phyloP scores from a whole-genome alignment of 352 stramenopile genomes.

The Thalassiosira oceanica region DNA sequence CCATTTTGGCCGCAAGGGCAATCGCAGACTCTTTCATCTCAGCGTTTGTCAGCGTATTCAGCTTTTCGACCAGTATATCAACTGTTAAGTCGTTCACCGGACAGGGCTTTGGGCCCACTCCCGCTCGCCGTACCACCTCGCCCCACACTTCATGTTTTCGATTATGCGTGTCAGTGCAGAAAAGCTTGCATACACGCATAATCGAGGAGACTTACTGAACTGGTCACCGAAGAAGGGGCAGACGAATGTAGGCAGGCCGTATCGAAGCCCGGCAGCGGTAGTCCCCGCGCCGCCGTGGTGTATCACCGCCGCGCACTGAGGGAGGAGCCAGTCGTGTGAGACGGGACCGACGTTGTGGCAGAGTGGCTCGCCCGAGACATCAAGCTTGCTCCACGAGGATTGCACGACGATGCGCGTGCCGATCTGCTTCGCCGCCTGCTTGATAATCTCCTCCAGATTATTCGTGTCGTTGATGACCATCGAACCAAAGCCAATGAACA shows the following conservation, averaged over 20 bases:
- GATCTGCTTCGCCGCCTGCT: conserved; percentile 78
- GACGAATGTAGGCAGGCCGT: conserved; percentile 90
- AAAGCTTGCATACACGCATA: too few relatives aligned
- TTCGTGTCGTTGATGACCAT: conserved; percentile 88
- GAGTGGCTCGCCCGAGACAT: conserved; percentile 32
- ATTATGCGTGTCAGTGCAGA: too few relatives aligned
- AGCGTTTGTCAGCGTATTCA: conserved; percentile 76
- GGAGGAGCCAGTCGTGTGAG: conserved; percentile 90
- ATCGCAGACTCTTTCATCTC: conserved; percentile 72
- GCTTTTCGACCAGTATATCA: conserved; percentile 83
- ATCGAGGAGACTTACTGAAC: too few relatives aligned
- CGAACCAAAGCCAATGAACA: conserved; percentile 92
- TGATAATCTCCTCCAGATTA: conserved; percentile 81
- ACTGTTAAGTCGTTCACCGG: conserved; percentile 84
- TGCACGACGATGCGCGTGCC: conserved; percentile 87
- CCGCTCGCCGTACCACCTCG: conserved; percentile 82
- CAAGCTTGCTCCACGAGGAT: conserved; percentile 85
- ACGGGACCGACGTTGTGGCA: conserved; percentile 64
- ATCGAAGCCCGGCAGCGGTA: conserved; percentile 86
- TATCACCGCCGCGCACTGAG: conserved; percentile 85
- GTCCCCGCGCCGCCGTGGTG: conserved; percentile 88
- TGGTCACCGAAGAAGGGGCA: conserved; percentile 95
- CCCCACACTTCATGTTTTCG: too few relatives aligned
- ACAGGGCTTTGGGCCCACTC: conserved; percentile 86
- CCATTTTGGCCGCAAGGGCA: conserved; percentile 78